phyloP scores from a whole-genome alignment of 345 rosid species.

The Schrenkiella parvula region DNA sequence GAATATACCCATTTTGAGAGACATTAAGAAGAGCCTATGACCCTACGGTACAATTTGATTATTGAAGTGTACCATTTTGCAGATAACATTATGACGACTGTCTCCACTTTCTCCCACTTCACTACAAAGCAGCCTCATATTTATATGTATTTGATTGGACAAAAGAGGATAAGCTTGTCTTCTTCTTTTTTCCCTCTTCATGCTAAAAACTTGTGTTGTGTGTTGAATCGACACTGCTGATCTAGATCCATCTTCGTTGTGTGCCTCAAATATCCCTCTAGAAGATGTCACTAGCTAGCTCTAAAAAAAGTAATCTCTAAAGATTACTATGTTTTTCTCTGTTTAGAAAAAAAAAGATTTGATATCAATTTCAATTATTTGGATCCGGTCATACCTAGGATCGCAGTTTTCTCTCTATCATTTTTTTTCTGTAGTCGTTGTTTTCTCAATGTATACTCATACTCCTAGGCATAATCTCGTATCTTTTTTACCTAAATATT shows the following conservation, averaged over 20 bases:
- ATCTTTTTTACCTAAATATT: no score
- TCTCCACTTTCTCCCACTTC: constrained; percentile 57
- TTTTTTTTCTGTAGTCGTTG: neutral
- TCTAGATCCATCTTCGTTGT: constrained; percentile 5
- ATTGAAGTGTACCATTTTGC: constrained; percentile 27
- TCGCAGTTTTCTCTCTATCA: neutral
- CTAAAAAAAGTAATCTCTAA: neutral
- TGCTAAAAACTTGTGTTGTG: constrained; percentile 13
- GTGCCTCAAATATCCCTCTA: constrained; percentile 3
- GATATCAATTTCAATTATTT: neutral
- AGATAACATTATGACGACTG: constrained; percentile 32
- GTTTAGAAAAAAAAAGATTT: neutral
- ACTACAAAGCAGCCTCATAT: constrained; percentile 19
- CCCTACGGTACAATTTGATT: constrained; percentile 23
- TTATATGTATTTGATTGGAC: constrained; percentile 41
- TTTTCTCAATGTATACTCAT: no score
- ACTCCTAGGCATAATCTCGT: no score
- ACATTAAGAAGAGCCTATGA: constrained; percentile 9
- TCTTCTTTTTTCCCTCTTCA: neutral
- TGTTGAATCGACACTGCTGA: neutral
- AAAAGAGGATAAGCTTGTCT: constrained; percentile 46
- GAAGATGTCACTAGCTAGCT: constrained; percentile 20
- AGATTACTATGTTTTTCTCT: constrained; percentile 19
- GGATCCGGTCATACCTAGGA: neutral
- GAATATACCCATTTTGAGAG: constrained; percentile 4